Base-by-base conservation (phyloP, 148 eudicot genomes). In the Rhododendron simsii region DNA sequence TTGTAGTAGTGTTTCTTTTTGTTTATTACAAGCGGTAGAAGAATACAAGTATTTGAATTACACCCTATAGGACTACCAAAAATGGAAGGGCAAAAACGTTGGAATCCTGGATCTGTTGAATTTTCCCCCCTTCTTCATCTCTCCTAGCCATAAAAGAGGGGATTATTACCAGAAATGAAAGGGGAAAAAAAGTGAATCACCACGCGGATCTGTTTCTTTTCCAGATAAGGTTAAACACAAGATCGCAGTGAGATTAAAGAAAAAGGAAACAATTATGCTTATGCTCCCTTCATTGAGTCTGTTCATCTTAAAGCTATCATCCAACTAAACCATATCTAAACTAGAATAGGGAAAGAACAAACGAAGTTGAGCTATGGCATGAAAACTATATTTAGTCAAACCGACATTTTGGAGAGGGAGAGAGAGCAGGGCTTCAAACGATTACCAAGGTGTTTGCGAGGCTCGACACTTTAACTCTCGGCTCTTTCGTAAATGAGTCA, bases 131-230 rank as follows among this genome's bases (percentile, higher is more conserved):
- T 4, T 18, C 45, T 37, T 14, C 48, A 28, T 20, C 5, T 37
- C 47, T 61, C 33, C 77, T 26, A 67, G 33, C 77, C 28, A 83
- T n/a, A 30, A 44, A 82, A n/a, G 61, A 83, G 63, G 48, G 57
- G 57, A 55, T 55, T 55, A 67, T 61, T 63, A 11, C 20, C 59
- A 50, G 65, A 57, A 53, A 33, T 53, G n/a, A 53, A 30, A 33
- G 20, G 26, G 45, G 11, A 9, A 1, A 2, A 14, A 81, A 81
- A 33, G n/a, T 18, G 55, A 81, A 30, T 8, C 69, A 81, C 61
- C 57, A 12, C 69, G 37, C 21, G 65, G 83, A 55, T 55, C 67
- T 55, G 83, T 55, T 55, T 81, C 82, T 80, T 80, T 80, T 3
- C 39, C 82, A 53, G 26, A n/a, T 11, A 50, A 78, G 81, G 28